Evolutionary conservation across 106 monocot genomes (phyloP).

Genomic region (Allium sativum): DNA sequence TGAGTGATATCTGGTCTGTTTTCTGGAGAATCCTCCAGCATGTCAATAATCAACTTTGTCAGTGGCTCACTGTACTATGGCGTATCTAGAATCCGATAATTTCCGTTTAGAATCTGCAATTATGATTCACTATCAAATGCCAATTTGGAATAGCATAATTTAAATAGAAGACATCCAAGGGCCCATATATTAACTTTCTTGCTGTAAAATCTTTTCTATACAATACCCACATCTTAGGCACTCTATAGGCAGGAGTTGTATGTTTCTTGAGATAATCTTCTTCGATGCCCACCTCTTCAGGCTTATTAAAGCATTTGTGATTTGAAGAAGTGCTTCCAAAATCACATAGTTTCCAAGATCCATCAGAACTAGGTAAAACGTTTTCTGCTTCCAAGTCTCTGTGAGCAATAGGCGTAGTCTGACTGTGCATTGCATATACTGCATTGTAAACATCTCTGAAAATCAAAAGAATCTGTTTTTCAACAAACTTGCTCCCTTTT

Average conservation of each 20-base stretch:
- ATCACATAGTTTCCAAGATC: constrained; percentile 92
- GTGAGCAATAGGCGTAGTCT: constrained; percentile 86
- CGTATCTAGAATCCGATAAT: constrained; percentile 78
- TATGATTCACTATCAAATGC: constrained; percentile 97
- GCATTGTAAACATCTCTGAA: constrained; percentile 92
- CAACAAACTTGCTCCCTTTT: constrained; percentile 70
- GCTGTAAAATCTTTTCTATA: constrained; percentile 87
- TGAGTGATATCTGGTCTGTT: constrained; percentile 95
- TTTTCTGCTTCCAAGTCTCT: constrained; percentile 98
- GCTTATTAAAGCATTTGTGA: constrained; percentile 81
- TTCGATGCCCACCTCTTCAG: constrained; percentile 99
- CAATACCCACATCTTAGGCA: constrained; percentile 99
- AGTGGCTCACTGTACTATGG: constrained; percentile 64
- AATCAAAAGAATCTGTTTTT: constrained; percentile 67
- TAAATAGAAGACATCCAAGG: constrained; percentile 80
- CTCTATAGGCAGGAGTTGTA: constrained; percentile 98
- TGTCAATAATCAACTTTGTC: constrained; percentile 70
- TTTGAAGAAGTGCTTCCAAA: constrained; percentile 94
- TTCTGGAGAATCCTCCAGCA: constrained; percentile 75
- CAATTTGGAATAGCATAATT: constrained; percentile 82
- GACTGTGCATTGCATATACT: constrained; percentile 88
- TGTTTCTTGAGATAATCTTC: constrained; percentile 95
- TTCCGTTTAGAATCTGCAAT: constrained; percentile 83
- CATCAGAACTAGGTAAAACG: constrained; percentile 79
- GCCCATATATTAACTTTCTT: constrained; percentile 99